Evolutionary conservation across 208 protist species (phyloP).

Genomic region (Herpetomonas muscarum): DNA sequence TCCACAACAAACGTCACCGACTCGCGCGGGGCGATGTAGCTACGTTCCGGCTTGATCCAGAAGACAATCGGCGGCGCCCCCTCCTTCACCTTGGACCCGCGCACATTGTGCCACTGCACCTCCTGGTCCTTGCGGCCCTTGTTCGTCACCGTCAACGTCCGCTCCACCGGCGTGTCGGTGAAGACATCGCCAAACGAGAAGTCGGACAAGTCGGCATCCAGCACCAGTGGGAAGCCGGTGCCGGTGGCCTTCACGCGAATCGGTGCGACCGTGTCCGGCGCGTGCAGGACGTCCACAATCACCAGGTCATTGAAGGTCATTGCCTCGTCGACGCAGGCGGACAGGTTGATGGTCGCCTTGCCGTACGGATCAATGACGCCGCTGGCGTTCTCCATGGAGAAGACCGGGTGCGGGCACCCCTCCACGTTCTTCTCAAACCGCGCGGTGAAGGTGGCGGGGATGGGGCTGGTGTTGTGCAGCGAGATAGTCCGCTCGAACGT

Average conservation of each 20-base stretch:
- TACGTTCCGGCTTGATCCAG: constrained; percentile 69
- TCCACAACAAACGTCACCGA: constrained; percentile 61
- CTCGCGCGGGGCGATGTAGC: constrained; percentile 54
- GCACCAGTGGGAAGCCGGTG: constrained; percentile 88
- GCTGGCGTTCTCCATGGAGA: constrained; percentile 31
- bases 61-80: constrained; percentile 71
- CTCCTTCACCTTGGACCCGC: constrained; percentile 61
- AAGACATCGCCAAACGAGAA: constrained; percentile 92
- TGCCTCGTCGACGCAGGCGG: constrained; percentile 85
- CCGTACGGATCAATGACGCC: constrained; percentile 70
- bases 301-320: constrained; percentile 82
- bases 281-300: constrained; percentile 51
- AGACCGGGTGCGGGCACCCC: constrained; percentile 13
- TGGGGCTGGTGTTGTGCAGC: constrained; percentile 84
- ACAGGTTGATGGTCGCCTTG: constrained; percentile 42
- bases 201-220: constrained; percentile 24
- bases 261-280: constrained; percentile 26
- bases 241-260: constrained; percentile 78
- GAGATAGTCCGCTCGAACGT: constrained; percentile 30
- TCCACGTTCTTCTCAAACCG: constrained; percentile 6
- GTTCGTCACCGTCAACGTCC: constrained; percentile 83
- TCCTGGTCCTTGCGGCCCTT: constrained; percentile 82
- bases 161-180: constrained; percentile 54
- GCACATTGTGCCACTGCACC: constrained; percentile 85
- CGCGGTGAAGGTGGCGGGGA: constrained; percentile 51